Base-by-base conservation (phyloP, 2,329 filamentous ascomycete species). In the Metarhizium anisopliae region DNA sequence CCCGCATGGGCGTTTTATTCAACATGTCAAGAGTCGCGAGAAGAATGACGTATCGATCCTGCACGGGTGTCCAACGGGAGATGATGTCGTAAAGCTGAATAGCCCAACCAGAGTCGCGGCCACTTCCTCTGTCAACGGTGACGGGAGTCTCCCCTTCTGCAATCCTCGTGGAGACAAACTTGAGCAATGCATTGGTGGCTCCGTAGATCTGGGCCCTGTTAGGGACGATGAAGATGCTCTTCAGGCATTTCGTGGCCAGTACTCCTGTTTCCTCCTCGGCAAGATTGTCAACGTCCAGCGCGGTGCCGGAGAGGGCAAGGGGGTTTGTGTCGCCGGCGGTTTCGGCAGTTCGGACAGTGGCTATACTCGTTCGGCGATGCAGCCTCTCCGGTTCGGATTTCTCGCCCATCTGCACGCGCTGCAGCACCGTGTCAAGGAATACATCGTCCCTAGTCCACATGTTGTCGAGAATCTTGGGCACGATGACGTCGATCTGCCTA, bases 21-120 rank as follows among this genome's bases (percentile, higher is more conserved):
- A 97, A 74, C 3, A 81, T 82, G 62, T 96, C 92, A 73, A 95
- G 84, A 2, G 87, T 80, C 1, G 89, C 87, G 50, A 96, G 81
- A 50, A 96, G 77, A 56, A 97, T 94, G 43, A 93, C 84, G 72
- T 95, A 97, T 54, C 94, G 87, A 66, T 96, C 90, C 68, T 97
- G 93, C 2, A 97, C 92, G 0, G 94, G 91, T 0, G 91, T 87
- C 91, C 92, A 97, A 57, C 84, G 83, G 16, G 90, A 85, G 54
- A 93, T 80, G 59, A 92, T 80, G 64, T 87, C 83, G 68, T 95
- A 90, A 52, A 97, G 78, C 56, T 85, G 86, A 30, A 90, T 87
- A 2, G 90, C 86, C 93, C 93, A 97, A 52, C 83, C 87, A 49
- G 76, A 74, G 62, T 81, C 78, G 47, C 71, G 69, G 10, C 68